Conservation (phyloP, 345 rosid genomes). For the Eucalyptus tenuipes region DNA sequence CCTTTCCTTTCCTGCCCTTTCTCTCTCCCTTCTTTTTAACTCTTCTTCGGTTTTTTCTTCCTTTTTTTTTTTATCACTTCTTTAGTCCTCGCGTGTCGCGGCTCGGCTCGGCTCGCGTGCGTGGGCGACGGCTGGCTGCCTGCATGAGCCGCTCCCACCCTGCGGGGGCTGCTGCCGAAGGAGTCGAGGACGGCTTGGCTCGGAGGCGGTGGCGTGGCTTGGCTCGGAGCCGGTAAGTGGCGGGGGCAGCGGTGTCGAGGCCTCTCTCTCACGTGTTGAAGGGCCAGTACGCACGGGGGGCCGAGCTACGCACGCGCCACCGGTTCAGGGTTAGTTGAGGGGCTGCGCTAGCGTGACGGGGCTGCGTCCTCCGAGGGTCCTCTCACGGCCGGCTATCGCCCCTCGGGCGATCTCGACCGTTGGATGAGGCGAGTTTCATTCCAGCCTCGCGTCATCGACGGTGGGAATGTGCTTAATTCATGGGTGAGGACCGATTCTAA, state of each 20-base stretch:
- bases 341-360: background rate
- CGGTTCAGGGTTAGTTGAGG: background rate
- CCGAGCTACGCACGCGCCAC: background rate
- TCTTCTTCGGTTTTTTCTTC: background rate
- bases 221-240: background rate
- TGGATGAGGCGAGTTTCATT: background rate
- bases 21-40: background rate
- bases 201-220: background rate
- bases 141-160: background rate
- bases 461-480: background rate
- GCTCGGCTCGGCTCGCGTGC: background rate
- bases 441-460: background rate
- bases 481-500: background rate
- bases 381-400: background rate
- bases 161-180: background rate
- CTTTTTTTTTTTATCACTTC: background rate
- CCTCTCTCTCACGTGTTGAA: slow-evolving; percentile 4
- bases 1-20: background rate
- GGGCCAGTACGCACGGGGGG: slow-evolving; percentile 10
- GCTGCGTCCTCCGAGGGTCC: background rate
- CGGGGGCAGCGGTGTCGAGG: background rate
- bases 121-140: background rate
- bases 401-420: background rate
- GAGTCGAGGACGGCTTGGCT: no score
- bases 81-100: background rate